A percentile compares a stretch with the other conserved stretches of the same genome.
Evolutionary conservation across 1,139 yeast species (phyloP).

Genomic region (Candida sanyaensis): DNA sequence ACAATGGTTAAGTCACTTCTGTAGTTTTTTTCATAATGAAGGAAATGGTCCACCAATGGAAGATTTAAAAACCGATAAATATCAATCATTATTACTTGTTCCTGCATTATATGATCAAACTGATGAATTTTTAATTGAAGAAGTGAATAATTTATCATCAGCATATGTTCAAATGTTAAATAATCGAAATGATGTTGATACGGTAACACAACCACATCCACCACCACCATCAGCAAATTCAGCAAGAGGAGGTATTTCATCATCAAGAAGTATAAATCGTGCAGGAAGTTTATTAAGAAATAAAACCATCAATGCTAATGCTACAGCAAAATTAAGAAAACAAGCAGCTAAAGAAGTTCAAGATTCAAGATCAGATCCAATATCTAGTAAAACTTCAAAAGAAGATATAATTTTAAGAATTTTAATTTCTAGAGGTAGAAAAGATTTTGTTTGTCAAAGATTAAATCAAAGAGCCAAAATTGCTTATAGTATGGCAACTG

Average conservation of each 20-base stretch:
- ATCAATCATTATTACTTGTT: constrained; percentile 63
- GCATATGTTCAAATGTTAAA: constrained; percentile 51
- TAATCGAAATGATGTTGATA: constrained; percentile 42
- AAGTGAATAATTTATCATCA: constrained; percentile 60
- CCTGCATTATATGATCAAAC: constrained; percentile 69
- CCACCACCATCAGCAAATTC: not conserved
- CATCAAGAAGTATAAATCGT: constrained; percentile 5
- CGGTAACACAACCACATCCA: not conserved
- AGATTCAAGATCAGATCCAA: constrained; percentile 55
- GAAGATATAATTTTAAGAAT: constrained; percentile 72
- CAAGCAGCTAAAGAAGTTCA: constrained; percentile 52
- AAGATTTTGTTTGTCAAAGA: constrained; percentile 51
- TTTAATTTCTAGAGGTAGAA: constrained; percentile 46
- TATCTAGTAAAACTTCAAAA: constrained; percentile 55
- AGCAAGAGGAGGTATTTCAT: constrained; percentile 1
- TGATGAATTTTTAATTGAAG: constrained; percentile 51
- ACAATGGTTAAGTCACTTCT: constrained; percentile 68
- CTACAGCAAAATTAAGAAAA: constrained; percentile 62
- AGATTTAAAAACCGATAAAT: constrained; percentile 61
- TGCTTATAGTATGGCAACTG: constrained; percentile 66
- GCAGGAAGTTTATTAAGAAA: constrained; percentile 62
- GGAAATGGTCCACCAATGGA: constrained; percentile 82
- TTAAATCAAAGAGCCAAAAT: constrained; percentile 63
- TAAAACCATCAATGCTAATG: constrained; percentile 72
- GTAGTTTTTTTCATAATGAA: constrained; percentile 76